These are phyloP conservation scores for Garcia nutans DNA, from an alignment of 345 rosid species.

Conservation along the genomic window DNA sequence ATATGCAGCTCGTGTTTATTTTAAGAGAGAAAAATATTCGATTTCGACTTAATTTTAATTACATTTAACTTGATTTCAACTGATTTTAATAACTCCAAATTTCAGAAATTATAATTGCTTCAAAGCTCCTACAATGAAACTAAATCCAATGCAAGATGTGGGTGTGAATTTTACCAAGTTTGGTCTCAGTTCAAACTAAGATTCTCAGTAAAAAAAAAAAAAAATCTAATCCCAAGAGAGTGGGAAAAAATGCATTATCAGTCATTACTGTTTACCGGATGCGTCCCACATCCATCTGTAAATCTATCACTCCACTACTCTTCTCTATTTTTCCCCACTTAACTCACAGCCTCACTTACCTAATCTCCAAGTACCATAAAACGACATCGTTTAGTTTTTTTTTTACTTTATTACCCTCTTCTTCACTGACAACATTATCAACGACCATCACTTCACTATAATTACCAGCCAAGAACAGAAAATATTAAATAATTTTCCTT, in stretches of 20 bases:
- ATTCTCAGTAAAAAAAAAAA: not conserved
- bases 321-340: too few species aligned
- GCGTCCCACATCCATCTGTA: not conserved
- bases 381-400: not conserved
- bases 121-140: too few species aligned
- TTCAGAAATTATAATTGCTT: too few species aligned
- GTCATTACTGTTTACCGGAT: not conserved
- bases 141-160: too few species aligned
- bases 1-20: too few species aligned
- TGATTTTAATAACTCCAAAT: too few species aligned
- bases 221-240: constrained; percentile 18
- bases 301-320: not conserved
- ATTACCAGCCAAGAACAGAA: not conserved
- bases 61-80: too few species aligned
- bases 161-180: not conserved
- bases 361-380: not conserved
- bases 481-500: not conserved
- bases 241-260: not conserved
- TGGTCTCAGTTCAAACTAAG: not conserved
- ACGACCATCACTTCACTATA: not conserved
- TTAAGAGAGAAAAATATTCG: too few species aligned
- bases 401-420: not conserved
- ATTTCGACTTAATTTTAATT: too few species aligned
- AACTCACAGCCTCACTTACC: not conserved
- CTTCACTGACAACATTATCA: too few species aligned